Evolutionary conservation across 768 basidiomycete species (phyloP).

Genomic region (Collybia mongolica): DNA sequence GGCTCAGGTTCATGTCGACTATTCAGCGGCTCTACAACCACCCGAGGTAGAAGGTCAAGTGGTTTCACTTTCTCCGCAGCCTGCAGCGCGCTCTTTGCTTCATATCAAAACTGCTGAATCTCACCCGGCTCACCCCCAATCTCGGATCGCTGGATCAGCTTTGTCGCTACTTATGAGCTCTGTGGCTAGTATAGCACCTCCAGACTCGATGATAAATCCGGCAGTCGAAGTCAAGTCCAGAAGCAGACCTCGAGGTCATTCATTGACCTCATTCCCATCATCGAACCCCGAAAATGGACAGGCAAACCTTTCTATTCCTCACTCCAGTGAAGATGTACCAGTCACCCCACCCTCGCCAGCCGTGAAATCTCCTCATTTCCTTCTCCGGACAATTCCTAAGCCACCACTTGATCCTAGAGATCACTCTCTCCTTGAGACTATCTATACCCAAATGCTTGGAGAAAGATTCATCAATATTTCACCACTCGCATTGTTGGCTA

Average conservation of each 20-base stretch:
- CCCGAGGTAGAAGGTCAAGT: background rate
- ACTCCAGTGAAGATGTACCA: background rate
- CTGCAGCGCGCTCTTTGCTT: background rate
- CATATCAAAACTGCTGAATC: slow-evolving; percentile 1
- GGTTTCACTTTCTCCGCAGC: slow-evolving; percentile 1
- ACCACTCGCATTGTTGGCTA: slow-evolving; percentile 60
- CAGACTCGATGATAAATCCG: slow-evolving; percentile 1
- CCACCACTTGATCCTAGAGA: slow-evolving; percentile 60
- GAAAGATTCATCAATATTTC: slow-evolving; percentile 66
- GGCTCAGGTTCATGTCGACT: slow-evolving; percentile 12
- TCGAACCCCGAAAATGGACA: background rate
- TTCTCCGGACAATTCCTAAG: slow-evolving; percentile 35
- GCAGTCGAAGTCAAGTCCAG: background rate
- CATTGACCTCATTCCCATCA: slow-evolving; percentile 10
- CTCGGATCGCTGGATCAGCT: slow-evolving; percentile 19
- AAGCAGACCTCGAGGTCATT: slow-evolving; percentile 14
- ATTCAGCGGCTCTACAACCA: background rate
- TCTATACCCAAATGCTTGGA: slow-evolving; percentile 69
- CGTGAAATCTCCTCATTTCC: slow-evolving; percentile 23
- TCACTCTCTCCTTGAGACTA: slow-evolving; percentile 59
- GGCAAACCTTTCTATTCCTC: background rate
- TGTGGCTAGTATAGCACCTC: slow-evolving; percentile 10
- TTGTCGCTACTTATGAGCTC: slow-evolving; percentile 26
- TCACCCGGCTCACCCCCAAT: background rate
- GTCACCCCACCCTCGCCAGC: slow-evolving; percentile 5